Conservation (phyloP, 306 rosid species). For the Morella rubra region DNA sequence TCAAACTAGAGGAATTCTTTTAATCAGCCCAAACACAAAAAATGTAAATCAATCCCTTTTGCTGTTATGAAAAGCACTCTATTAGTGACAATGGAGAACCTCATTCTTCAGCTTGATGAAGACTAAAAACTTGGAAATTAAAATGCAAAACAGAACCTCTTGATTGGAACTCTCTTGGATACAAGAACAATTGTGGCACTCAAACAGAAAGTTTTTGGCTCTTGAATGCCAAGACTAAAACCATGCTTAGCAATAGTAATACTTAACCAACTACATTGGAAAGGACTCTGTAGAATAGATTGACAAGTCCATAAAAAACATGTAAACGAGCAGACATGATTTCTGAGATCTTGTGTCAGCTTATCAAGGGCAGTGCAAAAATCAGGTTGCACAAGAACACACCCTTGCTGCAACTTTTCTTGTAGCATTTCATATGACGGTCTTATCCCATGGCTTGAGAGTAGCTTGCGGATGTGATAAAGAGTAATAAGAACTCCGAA, state of each 20-base stretch:
- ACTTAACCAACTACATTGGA: background rate
- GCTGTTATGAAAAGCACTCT: background rate
- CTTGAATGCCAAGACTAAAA: slow-evolving; percentile 1
- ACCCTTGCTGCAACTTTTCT: slow-evolving; percentile 88
- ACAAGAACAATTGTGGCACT: background rate
- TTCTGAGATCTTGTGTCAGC: slow-evolving; percentile 9
- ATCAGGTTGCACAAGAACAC: slow-evolving; percentile 32
- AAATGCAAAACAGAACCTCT: background rate
- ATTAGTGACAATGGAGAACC: background rate
- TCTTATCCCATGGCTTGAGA: slow-evolving; percentile 91
- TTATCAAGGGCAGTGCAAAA: slow-evolving; percentile 11
- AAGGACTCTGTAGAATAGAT: background rate
- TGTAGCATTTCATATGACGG: slow-evolving; percentile 95
- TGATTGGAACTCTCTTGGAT: slow-evolving; percentile 2
- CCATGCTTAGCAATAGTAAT: background rate
- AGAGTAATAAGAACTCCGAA: slow-evolving; percentile 89
- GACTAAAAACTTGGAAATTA: background rate
- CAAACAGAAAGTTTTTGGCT: background rate
- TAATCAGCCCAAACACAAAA: slow-evolving; percentile 9
- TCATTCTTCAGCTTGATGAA: background rate
- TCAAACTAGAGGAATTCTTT: background rate
- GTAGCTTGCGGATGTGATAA: slow-evolving; percentile 82
- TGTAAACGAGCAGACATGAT: background rate
- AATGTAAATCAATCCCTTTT: background rate
- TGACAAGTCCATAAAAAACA: background rate